Evolutionary conservation across 768 basidiomycete species (phyloP), one percentile per base, ranked within the genome.

Genomic region (Termitomyces eurrhizus): DNA sequence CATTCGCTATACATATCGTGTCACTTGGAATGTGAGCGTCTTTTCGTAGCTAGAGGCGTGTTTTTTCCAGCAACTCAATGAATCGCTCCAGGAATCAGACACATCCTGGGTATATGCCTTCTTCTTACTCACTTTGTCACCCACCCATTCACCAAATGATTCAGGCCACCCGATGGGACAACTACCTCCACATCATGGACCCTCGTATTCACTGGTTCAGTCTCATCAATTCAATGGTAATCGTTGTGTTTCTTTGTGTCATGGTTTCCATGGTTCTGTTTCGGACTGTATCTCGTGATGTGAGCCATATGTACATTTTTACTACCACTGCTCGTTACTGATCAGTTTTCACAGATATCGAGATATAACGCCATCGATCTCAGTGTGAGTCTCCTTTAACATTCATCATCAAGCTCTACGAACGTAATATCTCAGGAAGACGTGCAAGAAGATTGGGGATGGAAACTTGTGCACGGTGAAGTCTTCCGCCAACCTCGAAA

Each of bases 151-250:
- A 52, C 51, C 42, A 8, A 45, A n/a, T 59, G 51, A 42, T 58
- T 16, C 74, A 93, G 93, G 95, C 94, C 5, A 92, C 95, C 4
- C 82, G 96, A 54, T 98, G 96, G 95, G 96, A 98, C 70, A 90
- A 89, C 67, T 98, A 98, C 70, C 84, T 98, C 21, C 93, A 94
- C 67, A 90, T 96, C 56, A 92, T 94, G 65, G 93, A 95, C 68
- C 93, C 93, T 49, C 85, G 87, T 54, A 97, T 98, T 60, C 96
- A 98, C 74, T 96, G 95, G 92, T 95, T 98, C 77, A 93, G 90
- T 67, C 80, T 98, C 54, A 81, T 96, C 68, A 98, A 98, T 73
- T 95, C 95, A 2, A 74, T 96, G 26, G 86, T 97, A 63, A 93
- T 98, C 61, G 93, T 91, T 32, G 77, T 92, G 32, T 93, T 98